Evolutionary conservation across 2,329 filamentous ascomycete species (phyloP).

Genomic region (Trematosphaeria pertusa): DNA sequence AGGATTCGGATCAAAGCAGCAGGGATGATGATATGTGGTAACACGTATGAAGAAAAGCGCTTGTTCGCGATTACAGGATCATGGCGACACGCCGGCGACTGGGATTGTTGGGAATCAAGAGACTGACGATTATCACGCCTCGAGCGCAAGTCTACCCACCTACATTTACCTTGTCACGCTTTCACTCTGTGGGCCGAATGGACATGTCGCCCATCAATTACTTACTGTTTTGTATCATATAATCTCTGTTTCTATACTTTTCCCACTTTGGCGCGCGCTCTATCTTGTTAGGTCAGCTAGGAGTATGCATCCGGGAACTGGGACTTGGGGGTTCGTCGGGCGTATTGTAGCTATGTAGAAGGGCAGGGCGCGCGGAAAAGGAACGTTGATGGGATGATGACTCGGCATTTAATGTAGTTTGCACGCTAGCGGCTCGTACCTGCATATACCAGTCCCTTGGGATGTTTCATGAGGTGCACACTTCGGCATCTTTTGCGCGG

Average conservation of each 20-base stretch:
- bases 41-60: no score
- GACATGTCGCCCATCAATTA: conserved; percentile 1
- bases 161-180: neutral
- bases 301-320: neutral
- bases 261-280: neutral
- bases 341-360: neutral
- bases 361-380: no score
- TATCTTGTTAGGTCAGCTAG: conserved; percentile 1
- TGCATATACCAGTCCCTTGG: conserved; percentile 4
- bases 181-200: conserved; percentile 1
- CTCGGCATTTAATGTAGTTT: neutral
- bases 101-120: no score
- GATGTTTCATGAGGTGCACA: no score
- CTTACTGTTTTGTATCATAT: conserved; percentile 7
- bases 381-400: conserved; percentile 5
- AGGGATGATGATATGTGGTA: conserved; percentile 51
- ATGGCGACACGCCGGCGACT: no score
- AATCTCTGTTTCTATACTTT: neutral
- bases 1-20: conserved; percentile 37
- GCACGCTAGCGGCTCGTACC: neutral
- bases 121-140: no score
- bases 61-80: no score
- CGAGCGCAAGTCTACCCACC: neutral
- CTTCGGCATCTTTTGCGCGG: no score
- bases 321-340: neutral